Base-by-base conservation (phyloP, 768 basidiomycete species). In the Butyriboletus loyo region DNA sequence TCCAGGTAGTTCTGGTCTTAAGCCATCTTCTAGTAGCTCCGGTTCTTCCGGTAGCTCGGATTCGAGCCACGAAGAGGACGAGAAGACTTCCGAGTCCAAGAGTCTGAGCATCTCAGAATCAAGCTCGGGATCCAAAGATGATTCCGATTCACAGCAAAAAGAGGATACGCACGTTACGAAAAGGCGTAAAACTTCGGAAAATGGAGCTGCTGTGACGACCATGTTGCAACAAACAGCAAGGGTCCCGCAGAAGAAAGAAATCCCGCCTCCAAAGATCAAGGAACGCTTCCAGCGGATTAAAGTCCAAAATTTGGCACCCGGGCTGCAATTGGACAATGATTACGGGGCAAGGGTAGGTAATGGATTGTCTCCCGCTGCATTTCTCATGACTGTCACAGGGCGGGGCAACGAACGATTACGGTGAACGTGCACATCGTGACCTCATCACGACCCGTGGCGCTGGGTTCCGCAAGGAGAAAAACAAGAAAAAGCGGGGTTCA, bases 391-490 rank as follows among this genome's bases (percentile, higher is more conserved):
- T 24, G 10, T 47, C 19, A 15, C 57, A 87, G 89, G 77, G 83
- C 3, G 91, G 81, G 0, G 75, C 76, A 1, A 57, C 57, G 22
- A 85, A 85, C 56, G 97, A 98, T 66, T 99, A 99, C 60, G 96
- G 96, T 19, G 86, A 84, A 28, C 80, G 78, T 49, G 96, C 96
- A 0, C 84, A 86, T 58, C 77, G 80, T 35, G 97, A 98, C 70
- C 75, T 99, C 55, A 87, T 96, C 56, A 89, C 94, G 25, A 98
- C 96, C 4, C 83, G 94, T 1, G 96, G 96, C 3, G 87, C 90
- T 43, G 92, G 92, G 3, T 99, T 99, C 77, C 81, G 93, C 49
- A 99, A 98, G 72, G 96, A 97, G 78, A 99, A 99, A 74, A 98
- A 97, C 75, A 99, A 98, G 83, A 98, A 98, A 75, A 99, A 99